Evolutionary conservation across 768 basidiomycete species (phyloP).

Genomic region (Russula dissimulans): DNA sequence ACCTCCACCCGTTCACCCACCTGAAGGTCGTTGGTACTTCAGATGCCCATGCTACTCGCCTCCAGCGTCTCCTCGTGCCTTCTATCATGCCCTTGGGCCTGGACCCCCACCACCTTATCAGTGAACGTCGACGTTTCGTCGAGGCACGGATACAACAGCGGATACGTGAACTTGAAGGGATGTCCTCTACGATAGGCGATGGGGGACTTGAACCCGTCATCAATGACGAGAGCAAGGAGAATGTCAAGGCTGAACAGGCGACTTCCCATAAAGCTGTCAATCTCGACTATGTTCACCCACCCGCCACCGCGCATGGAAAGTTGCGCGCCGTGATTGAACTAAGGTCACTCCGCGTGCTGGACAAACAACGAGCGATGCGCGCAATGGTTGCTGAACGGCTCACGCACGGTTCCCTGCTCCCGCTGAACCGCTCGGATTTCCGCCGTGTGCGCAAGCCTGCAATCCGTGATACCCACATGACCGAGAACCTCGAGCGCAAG

Average conservation of each 20-base stretch:
- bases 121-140: constrained; percentile 86
- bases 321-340: constrained; percentile 88
- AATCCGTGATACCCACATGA: constrained; percentile 80
- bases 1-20: constrained; percentile 72
- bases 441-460: constrained; percentile 77
- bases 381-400: constrained; percentile 81
- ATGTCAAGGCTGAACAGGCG: constrained; percentile 24
- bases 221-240: constrained; percentile 29
- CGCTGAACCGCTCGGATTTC: constrained; percentile 88
- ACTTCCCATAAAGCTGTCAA: constrained; percentile 22
- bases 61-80: constrained; percentile 78
- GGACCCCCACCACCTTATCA: constrained; percentile 84
- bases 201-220: constrained; percentile 52
- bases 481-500: constrained; percentile 82
- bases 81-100: constrained; percentile 86
- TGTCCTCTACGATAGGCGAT: constrained; percentile 75
- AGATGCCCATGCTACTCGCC: constrained; percentile 54
- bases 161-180: constrained; percentile 71
- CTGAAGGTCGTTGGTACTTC: constrained; percentile 54
- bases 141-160: constrained; percentile 85
- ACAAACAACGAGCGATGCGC: constrained; percentile 84
- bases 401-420: constrained; percentile 78
- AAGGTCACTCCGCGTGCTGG: constrained; percentile 77
- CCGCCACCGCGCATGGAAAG: constrained; percentile 66
- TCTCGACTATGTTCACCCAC: constrained; percentile 37